Base-by-base conservation (phyloP, 441 rosid species). In the Jatropha podagrica region DNA sequence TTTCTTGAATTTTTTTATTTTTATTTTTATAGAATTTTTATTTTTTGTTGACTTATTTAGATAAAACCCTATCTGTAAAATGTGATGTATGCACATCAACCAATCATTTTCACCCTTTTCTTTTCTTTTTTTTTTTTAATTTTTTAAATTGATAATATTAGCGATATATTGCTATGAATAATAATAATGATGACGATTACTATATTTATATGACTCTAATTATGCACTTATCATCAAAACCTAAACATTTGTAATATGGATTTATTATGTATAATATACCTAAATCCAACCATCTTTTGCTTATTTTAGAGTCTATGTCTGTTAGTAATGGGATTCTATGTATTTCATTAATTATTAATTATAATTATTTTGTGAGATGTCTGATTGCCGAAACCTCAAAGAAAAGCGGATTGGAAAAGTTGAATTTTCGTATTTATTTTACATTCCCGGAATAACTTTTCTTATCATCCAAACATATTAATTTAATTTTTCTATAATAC, bases 151-250 rank as follows among this genome's bases (percentile, higher is more conserved):
- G n/a, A n/a, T n/a, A n/a, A n/a, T n/a, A 54, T 78, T 52, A 73
- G 44, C 3, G 44, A 9, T 20, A 66, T 13, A 68, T 73, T 75
- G 74, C 59, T 82, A 65, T 80, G 74, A 61, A 58, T 56, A 42
- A 49, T 41, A 69, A 49, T 80, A 67, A 76, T 81, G 68, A 81
- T 77, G 71, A 71, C 18, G 75, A 77, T 65, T 18, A 32, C 51
- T 3, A 2, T 72, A 77, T 68, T 71, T 54, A 71, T 42, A 68
- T 75, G 64, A 66, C 77, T 64, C 12, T 18, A 74, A 78, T 85
- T 61, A 79, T 79, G 77, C 37, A 59, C 80, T 79, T 78, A 74
- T 78, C 76, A 82, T 80, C 59, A 52, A 67, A 38, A 32, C 59
- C 54, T 76, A 38, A n/a, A 69, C 37, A 60, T 37, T 32, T 63